These are phyloP conservation scores for Serendipita vermifera DNA, from an alignment of 768 basidiomycete species.

Conservation along the genomic window DNA sequence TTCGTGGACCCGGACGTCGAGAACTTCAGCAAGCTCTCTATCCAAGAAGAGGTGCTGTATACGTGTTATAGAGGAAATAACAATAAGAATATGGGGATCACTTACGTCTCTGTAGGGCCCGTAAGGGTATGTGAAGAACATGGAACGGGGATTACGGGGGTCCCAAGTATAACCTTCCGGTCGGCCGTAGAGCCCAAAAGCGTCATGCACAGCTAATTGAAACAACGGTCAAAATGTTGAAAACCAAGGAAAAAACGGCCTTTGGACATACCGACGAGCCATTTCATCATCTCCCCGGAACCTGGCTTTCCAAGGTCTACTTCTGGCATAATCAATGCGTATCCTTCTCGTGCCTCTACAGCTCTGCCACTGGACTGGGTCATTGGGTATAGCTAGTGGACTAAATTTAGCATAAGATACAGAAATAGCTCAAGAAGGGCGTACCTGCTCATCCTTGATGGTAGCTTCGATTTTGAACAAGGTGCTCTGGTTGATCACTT, in stretches of 20 bases:
- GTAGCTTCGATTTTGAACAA: conserved; percentile 85
- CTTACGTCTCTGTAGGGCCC: conserved; percentile 72
- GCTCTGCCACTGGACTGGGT: not conserved
- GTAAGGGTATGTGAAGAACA: conserved; percentile 93
- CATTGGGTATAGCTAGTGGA: not conserved
- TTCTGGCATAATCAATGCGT: conserved; percentile 85
- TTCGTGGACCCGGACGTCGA: conserved; percentile 66
- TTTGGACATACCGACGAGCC: conserved; percentile 59
- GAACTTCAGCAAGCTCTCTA: conserved; percentile 62
- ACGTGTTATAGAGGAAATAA: not conserved
- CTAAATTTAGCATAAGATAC: not conserved
- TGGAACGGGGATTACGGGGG: conserved; percentile 59
- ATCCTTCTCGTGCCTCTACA: conserved; percentile 51
- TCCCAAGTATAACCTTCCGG: conserved; percentile 83
- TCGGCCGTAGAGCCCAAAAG: conserved; percentile 80
- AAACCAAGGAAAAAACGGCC: not conserved
- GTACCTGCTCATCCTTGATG: conserved; percentile 61
- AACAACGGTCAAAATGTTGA: conserved; percentile 14
- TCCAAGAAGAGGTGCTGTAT: conserved; percentile 73
- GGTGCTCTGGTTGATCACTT: conserved; percentile 76
- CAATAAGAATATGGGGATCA: conserved; percentile 14
- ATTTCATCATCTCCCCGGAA: conserved; percentile 76
- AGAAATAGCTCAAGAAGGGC: conserved; percentile 7
- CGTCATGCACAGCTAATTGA: conserved; percentile 68
- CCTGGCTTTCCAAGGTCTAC: conserved; percentile 47